Evolutionary conservation across 495 filamentous ascomycete species (phyloP).

Genomic region (Penicillium cosmopolitanum): DNA sequence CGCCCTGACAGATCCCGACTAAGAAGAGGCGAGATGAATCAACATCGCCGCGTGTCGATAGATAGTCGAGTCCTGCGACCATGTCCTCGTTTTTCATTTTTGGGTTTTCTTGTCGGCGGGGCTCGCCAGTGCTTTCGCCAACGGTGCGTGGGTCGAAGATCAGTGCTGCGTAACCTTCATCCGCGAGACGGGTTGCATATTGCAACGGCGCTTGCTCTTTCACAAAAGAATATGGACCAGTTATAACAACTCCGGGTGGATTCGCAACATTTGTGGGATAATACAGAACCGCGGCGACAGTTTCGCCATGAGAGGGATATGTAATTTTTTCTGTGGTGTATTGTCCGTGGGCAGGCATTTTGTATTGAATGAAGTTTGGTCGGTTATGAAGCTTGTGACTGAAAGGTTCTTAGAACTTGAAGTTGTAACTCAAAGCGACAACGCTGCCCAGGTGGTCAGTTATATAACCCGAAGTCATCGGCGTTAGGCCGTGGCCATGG

Average conservation of each 20-base stretch:
- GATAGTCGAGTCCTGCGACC: constrained; percentile 25
- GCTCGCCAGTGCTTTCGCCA: constrained; percentile 29
- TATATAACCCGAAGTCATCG: constrained; percentile 8
- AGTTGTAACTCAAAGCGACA: no score
- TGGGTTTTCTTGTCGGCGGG: constrained; percentile 26
- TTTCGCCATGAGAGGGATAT: constrained; percentile 25
- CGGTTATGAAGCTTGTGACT: no score
- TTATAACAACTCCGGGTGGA: constrained; percentile 22
- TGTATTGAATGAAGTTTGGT: not conserved
- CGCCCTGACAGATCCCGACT: constrained; percentile 29
- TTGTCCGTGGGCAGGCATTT: constrained; percentile 29
- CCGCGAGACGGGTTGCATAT: constrained; percentile 27
- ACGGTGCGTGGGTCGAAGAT: constrained; percentile 28
- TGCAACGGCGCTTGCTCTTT: constrained; percentile 31
- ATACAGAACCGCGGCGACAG: constrained; percentile 16
- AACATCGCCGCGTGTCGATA: constrained; percentile 20
- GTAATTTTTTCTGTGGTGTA: constrained; percentile 25
- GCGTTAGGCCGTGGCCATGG: constrained; percentile 9
- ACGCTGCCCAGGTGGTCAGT: no score
- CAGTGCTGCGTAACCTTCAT: constrained; percentile 27
- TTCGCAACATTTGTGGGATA: constrained; percentile 16
- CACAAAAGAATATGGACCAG: constrained; percentile 25
- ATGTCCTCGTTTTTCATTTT: constrained; percentile 30
- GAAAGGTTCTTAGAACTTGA: no score
- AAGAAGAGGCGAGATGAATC: constrained; percentile 22